Percentiles rank a stretch among this genome's conserved stretches.
Conservation (phyloP, 1,284 basidiomycete genomes). For the Cryptococcus maquisensis region DNA sequence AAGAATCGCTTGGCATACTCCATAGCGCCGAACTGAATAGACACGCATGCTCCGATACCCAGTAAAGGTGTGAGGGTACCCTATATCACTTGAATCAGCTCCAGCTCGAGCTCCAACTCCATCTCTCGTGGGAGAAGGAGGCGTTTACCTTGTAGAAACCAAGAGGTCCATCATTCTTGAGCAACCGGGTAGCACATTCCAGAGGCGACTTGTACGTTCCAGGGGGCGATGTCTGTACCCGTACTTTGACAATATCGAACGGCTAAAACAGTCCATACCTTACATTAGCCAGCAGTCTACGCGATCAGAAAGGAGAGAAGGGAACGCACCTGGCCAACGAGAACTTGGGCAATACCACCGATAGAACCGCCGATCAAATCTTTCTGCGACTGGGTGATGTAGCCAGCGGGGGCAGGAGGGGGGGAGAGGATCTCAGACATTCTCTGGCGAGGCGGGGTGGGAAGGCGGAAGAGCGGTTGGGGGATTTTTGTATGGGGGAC, state of each 20-base stretch:
- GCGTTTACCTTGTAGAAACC: conserved; percentile 94
- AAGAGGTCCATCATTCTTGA: conserved; percentile 85
- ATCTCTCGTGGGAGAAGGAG: not conserved
- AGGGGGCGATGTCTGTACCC: conserved; percentile 89
- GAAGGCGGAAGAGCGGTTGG: not conserved
- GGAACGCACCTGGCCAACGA: conserved; percentile 68
- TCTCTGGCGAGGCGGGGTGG: not conserved
- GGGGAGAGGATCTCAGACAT: conserved; percentile 44
- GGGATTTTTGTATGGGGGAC: not conserved
- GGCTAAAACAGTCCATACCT: too few species aligned
- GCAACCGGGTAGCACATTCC: conserved; percentile 79
- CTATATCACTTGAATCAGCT: conserved; percentile 48
- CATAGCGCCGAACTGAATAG: conserved; percentile 91
- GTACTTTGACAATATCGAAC: conserved; percentile 93
- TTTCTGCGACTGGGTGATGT: conserved; percentile 54
- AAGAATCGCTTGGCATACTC: conserved; percentile 88
- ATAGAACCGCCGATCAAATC: conserved; percentile 79
- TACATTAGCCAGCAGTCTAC: not conserved
- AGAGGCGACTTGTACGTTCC: conserved; percentile 86
- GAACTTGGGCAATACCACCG: conserved; percentile 83
- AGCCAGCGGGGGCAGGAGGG: conserved; percentile 22
- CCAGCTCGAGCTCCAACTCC: not conserved
- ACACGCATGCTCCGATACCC: conserved; percentile 80
- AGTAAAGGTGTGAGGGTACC: conserved; percentile 89
- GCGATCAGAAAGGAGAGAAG: not conserved